Evolutionary conservation across 441 rosid genomes (phyloP).

Genomic region (Erysimum pusillum): DNA sequence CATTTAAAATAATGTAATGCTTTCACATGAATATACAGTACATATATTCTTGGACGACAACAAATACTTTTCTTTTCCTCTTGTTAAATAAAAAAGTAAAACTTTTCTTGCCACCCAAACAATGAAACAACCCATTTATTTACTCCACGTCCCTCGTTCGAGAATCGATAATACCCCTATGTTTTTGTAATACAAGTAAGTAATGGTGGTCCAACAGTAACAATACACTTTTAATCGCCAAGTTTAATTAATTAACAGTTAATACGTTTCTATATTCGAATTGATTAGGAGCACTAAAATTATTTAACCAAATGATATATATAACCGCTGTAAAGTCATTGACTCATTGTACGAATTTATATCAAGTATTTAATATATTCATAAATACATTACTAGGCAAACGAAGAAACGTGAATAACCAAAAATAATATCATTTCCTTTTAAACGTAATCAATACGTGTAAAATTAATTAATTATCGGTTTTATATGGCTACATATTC

Average conservation of each 20-base stretch:
- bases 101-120: slow-evolving; percentile 40
- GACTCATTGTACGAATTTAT: neutral
- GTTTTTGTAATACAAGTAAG: neutral
- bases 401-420: neutral
- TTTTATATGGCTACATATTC: neutral
- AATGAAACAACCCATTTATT: neutral
- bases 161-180: neutral
- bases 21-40: neutral
- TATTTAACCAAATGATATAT: neutral
- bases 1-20: neutral
- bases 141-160: neutral
- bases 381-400: neutral
- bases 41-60: neutral
- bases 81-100: neutral
- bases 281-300: neutral
- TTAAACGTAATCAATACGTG: slow-evolving; percentile 17
- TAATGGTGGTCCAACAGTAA: neutral
- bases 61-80: slow-evolving; percentile 30
- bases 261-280: neutral
- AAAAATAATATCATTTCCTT: neutral
- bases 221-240: neutral
- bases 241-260: neutral
- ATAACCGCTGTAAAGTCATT: slow-evolving; percentile 10
- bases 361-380: neutral
- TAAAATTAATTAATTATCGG: neutral